Percentiles rank a stretch among this genome's conserved stretches.
phyloP scores from a whole-genome alignment of 2,329 filamentous ascomycete species.

The Nothophaeocryptopus gaeumannii region DNA sequence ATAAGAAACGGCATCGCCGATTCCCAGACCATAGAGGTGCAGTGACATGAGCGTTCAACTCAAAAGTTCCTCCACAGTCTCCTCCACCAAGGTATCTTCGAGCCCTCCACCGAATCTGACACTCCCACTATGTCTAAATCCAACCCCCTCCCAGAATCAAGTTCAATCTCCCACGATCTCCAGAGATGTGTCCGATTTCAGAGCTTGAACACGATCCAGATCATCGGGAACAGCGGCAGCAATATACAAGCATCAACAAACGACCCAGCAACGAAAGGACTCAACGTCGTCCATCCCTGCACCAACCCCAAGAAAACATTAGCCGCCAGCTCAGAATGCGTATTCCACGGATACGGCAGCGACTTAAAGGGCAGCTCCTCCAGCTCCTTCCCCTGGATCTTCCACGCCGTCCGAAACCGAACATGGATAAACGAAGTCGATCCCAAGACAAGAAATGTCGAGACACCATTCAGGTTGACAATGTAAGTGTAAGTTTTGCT shows the following conservation, averaged over 20 bases:
- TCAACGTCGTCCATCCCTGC: constrained; percentile 55
- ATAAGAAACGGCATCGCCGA: no score
- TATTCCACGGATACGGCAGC: constrained; percentile 52
- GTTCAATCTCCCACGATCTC: constrained; percentile 40
- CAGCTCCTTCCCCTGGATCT: constrained; percentile 54
- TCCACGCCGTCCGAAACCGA: constrained; percentile 65
- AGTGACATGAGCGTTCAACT: no score
- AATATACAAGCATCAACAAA: constrained; percentile 58
- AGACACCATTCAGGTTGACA: constrained; percentile 61
- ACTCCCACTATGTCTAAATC: constrained; percentile 34
- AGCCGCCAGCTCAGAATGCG: constrained; percentile 48
- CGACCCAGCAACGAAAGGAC: constrained; percentile 48
- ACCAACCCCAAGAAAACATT: constrained; percentile 52
- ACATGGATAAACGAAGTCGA: constrained; percentile 69
- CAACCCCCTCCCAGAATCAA: constrained; percentile 42
- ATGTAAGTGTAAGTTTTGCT: constrained; percentile 66
- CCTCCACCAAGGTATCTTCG: no score
- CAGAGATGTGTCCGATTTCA: constrained; percentile 39
- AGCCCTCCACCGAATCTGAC: no score
- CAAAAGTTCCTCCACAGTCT: no score
- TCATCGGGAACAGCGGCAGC: constrained; percentile 49
- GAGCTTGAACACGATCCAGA: constrained; percentile 49
- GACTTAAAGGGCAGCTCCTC: constrained; percentile 49
- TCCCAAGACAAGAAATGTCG: constrained; percentile 70
- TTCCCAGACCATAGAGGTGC: no score